Evolutionary conservation across 192 early-diverging fungal species (phyloP).

Genomic region (Linnemannia elongata): DNA sequence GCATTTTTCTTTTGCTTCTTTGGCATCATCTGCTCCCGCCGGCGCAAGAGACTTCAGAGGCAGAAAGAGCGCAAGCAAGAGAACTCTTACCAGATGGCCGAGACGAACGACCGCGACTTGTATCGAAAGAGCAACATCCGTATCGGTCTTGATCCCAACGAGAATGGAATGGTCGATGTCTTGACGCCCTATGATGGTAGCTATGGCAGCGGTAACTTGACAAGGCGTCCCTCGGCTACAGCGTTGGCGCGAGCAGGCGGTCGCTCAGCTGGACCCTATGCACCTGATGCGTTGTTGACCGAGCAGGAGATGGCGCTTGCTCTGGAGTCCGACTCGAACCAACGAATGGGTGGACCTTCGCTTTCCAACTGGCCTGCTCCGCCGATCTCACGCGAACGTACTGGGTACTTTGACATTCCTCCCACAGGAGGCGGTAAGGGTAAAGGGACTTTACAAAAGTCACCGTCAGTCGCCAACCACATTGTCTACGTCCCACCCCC

Average conservation of each 20-base stretch:
- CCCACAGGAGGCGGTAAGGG: background rate
- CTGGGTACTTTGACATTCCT: background rate
- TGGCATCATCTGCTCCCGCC: constrained; percentile 24
- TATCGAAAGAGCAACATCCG: constrained; percentile 33
- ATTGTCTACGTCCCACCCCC: constrained; percentile 41
- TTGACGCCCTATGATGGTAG: constrained; percentile 12
- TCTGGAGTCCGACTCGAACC: constrained; percentile 9
- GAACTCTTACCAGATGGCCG: constrained; percentile 36
- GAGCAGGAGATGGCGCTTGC: constrained; percentile 39
- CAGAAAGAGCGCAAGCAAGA: constrained; percentile 21
- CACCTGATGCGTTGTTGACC: constrained; percentile 31
- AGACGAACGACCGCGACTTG: constrained; percentile 11
- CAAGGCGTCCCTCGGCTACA: background rate
- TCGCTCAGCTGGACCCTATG: constrained; percentile 5
- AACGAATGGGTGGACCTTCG: constrained; percentile 7
- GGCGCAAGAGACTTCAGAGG: constrained; percentile 3
- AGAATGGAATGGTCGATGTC: constrained; percentile 7
- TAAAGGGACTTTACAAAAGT: constrained; percentile 13
- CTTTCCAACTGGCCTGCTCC: constrained; percentile 16
- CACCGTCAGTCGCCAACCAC: constrained; percentile 19
- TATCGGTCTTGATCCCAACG: constrained; percentile 35
- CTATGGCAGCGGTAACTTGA: background rate
- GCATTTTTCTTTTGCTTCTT: constrained; percentile 30
- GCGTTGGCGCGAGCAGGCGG: background rate
- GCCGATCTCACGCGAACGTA: background rate